Conservation (phyloP, 495 filamentous ascomycete species). For the Penicillium lagena region DNA sequence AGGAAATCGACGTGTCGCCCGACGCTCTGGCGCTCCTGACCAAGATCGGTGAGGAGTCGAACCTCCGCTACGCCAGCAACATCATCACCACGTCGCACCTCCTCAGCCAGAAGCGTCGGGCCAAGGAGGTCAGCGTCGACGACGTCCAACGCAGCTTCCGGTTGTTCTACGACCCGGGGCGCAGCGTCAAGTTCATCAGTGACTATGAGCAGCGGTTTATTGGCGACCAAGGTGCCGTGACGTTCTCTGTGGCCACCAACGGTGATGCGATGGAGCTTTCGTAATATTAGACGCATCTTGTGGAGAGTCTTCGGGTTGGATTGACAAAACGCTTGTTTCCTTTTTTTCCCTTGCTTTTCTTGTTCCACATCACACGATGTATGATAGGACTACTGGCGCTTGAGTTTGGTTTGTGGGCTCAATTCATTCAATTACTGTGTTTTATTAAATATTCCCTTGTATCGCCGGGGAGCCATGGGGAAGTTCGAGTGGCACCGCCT, state of each 20-base stretch:
- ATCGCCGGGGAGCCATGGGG: too few relatives aligned
- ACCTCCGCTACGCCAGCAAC: slow-evolving; percentile 88
- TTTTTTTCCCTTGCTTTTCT: slow-evolving; percentile 16
- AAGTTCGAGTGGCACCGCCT: too few relatives aligned
- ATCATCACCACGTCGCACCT: slow-evolving; percentile 90
- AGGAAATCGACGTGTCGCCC: slow-evolving; percentile 84
- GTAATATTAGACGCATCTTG: slow-evolving; percentile 17
- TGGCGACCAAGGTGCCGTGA: slow-evolving; percentile 74
- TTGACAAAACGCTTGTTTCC: slow-evolving; percentile 4
- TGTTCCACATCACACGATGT: slow-evolving; percentile 34
- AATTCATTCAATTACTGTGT: too few relatives aligned
- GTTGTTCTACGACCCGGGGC: slow-evolving; percentile 82
- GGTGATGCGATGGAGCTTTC: slow-evolving; percentile 83
- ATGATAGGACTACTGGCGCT: slow-evolving; percentile 40
- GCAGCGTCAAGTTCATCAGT: slow-evolving; percentile 84
- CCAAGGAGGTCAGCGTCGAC: slow-evolving; percentile 70
- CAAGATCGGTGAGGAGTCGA: slow-evolving; percentile 91
- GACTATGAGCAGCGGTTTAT: slow-evolving; percentile 92
- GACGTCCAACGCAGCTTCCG: slow-evolving; percentile 91
- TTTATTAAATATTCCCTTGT: too few relatives aligned
- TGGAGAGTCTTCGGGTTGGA: slow-evolving; percentile 2
- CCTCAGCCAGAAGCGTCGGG: slow-evolving; percentile 70
- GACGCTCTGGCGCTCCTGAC: slow-evolving; percentile 88
- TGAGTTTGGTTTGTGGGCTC: neutral
- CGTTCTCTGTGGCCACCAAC: slow-evolving; percentile 59